Evolutionary conservation across 495 filamentous ascomycete species (phyloP).

Genomic region (Podospora pseudopauciseta): DNA sequence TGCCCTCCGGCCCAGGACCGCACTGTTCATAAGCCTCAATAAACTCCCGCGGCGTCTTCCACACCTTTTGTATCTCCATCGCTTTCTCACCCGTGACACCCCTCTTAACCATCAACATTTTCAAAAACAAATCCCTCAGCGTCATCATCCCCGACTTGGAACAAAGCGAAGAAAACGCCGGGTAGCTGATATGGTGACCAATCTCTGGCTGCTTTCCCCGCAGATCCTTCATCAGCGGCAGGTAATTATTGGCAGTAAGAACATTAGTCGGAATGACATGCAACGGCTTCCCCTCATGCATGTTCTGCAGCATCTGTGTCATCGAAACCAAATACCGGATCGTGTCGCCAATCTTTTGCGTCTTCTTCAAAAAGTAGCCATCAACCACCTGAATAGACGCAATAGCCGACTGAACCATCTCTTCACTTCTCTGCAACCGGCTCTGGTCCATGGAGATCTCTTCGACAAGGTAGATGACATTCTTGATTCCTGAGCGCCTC

Average conservation of each 20-base stretch:
- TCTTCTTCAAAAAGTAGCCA: slow-evolving; percentile 78
- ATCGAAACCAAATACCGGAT: slow-evolving; percentile 75
- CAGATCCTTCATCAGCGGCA: slow-evolving; percentile 60
- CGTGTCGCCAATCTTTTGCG: slow-evolving; percentile 71
- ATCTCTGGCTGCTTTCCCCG: slow-evolving; percentile 41
- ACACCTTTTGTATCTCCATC: slow-evolving; percentile 70
- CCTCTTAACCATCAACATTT: slow-evolving; percentile 83
- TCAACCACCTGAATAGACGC: slow-evolving; percentile 78
- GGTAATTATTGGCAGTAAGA: slow-evolving; percentile 66
- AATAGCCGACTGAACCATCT: slow-evolving; percentile 69
- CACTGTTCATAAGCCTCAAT: slow-evolving; percentile 62
- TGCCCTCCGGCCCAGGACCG: slow-evolving; percentile 41
- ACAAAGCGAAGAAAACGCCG: slow-evolving; percentile 65
- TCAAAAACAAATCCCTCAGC: slow-evolving; percentile 71
- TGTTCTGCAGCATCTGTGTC: slow-evolving; percentile 62
- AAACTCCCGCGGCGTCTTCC: slow-evolving; percentile 68
- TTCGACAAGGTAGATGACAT: slow-evolving; percentile 80
- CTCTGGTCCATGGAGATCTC: slow-evolving; percentile 56
- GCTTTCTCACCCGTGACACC: slow-evolving; percentile 80
- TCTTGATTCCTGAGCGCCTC: slow-evolving; percentile 63
- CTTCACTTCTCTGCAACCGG: slow-evolving; percentile 53
- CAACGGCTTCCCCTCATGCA: slow-evolving; percentile 56
- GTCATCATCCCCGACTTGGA: slow-evolving; percentile 73
- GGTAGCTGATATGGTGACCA: slow-evolving; percentile 65
- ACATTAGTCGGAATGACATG: slow-evolving; percentile 62